Percentiles rank a stretch among this genome's conserved stretches.
phyloP scores from a whole-genome alignment of 2,329 filamentous ascomycete species.

The Diaporthe sp. region DNA sequence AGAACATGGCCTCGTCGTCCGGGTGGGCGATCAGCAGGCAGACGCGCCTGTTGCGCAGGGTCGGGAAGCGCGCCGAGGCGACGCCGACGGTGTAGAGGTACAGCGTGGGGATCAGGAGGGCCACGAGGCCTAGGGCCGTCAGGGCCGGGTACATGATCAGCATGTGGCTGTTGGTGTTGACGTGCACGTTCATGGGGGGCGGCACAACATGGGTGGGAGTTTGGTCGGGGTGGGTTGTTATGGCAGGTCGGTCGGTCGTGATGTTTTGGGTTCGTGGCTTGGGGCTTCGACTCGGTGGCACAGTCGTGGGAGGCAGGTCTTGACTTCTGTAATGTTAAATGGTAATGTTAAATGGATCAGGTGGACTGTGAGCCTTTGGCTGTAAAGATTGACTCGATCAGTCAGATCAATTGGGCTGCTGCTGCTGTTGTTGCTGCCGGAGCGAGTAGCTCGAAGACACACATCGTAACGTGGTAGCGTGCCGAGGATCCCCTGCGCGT shows the following conservation, averaged over 20 bases:
- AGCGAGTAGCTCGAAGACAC: background rate
- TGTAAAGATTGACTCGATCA: background rate
- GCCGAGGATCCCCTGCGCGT: background rate
- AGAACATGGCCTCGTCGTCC: slow-evolving; percentile 99
- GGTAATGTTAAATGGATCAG: background rate
- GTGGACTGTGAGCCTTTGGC: background rate
- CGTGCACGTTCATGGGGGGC: slow-evolving; percentile 19
- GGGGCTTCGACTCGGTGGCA: background rate
- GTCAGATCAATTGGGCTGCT: background rate
- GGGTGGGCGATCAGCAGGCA: slow-evolving; percentile 95
- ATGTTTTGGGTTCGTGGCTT: background rate
- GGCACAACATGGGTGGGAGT: background rate
- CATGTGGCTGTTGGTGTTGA: background rate
- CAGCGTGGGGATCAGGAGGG: slow-evolving; percentile 57
- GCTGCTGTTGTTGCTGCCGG: background rate
- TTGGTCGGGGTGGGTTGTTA: no score
- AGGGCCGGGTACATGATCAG: slow-evolving; percentile 39
- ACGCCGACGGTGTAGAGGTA: slow-evolving; percentile 63
- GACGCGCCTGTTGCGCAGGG: slow-evolving; percentile 84
- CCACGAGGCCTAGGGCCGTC: slow-evolving; percentile 44
- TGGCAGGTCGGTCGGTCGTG: background rate
- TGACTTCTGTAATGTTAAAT: background rate
- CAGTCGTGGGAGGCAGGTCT: background rate
- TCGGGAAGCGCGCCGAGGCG: slow-evolving; percentile 68
- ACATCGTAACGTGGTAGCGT: background rate